Conservation (phyloP, 495 filamentous ascomycete species). For the Geoglossum glabrum region DNA sequence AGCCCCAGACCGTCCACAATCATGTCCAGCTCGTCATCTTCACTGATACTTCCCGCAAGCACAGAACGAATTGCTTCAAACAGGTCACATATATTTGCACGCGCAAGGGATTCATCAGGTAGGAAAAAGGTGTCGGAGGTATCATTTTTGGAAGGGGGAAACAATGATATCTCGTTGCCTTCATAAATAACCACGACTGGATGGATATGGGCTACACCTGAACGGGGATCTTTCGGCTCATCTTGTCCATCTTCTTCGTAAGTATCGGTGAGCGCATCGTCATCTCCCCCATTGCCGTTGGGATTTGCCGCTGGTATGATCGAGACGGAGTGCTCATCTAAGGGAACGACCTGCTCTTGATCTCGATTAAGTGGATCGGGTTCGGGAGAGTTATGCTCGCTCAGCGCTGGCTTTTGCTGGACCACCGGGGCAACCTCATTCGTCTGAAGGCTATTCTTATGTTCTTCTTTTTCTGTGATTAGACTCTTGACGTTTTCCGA, state of each 20-base stretch:
- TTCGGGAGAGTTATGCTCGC: background rate
- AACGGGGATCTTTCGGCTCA: background rate
- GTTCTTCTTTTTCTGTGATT: background rate
- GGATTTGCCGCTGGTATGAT: background rate
- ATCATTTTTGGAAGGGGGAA: constrained; percentile 42
- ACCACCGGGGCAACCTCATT: background rate
- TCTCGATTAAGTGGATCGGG: background rate
- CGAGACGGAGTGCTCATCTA: background rate
- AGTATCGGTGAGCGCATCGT: background rate
- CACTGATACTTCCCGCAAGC: constrained; percentile 41
- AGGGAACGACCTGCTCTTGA: background rate
- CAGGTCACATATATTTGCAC: constrained; percentile 35
- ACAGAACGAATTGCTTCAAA: constrained; percentile 44
- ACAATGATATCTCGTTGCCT: constrained; percentile 46
- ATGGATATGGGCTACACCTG: constrained; percentile 17
- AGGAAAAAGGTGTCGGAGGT: constrained; percentile 55
- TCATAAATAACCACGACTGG: constrained; percentile 44
- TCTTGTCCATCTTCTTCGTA: background rate
- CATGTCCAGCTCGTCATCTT: constrained; percentile 49
- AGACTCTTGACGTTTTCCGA: background rate
- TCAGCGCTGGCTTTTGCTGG: background rate
- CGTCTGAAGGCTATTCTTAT: background rate
- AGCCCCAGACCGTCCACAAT: constrained; percentile 47
- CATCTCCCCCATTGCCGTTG: background rate
- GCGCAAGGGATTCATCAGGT: constrained; percentile 38